phyloP scores from a whole-genome alignment of 2,329 filamentous ascomycete genomes.

The Xylaria sp. region DNA sequence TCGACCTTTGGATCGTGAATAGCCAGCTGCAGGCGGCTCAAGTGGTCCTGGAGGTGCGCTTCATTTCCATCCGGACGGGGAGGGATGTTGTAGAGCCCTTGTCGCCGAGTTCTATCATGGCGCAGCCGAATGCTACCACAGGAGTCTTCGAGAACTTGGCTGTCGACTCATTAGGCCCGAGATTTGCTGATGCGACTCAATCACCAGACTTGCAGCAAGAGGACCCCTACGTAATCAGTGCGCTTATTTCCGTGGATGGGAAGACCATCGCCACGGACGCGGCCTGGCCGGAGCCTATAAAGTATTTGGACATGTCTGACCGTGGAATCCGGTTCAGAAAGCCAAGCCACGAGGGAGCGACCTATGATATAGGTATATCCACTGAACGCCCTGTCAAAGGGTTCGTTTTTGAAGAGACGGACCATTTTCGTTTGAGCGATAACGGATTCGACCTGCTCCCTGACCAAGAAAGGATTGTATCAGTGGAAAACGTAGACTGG shows the following conservation, averaged over 20 bases:
- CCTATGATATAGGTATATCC: conserved; percentile 39
- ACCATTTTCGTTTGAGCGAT: conserved; percentile 52
- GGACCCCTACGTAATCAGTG: conserved; percentile 52
- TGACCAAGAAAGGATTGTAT: conserved; percentile 39
- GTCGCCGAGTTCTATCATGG: conserved; percentile 25
- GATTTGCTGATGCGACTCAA: conserved; percentile 17
- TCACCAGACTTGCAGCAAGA: conserved; percentile 42
- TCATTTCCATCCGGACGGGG: conserved; percentile 47
- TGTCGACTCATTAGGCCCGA: conserved; percentile 19
- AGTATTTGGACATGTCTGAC: conserved; percentile 57
- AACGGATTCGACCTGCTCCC: conserved; percentile 63
- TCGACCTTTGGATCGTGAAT: conserved; percentile 49
- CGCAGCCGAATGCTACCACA: conserved; percentile 44
- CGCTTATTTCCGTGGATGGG: conserved; percentile 44
- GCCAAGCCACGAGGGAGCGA: too few relatives aligned
- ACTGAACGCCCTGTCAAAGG: conserved; percentile 57
- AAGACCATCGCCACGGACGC: conserved; percentile 49
- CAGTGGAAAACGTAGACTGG: conserved; percentile 24
- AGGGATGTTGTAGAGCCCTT: conserved; percentile 37
- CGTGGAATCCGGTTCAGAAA: conserved; percentile 42
- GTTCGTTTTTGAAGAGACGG: conserved; percentile 54
- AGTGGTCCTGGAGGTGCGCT: conserved; percentile 39
- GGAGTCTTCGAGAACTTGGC: conserved; percentile 41
- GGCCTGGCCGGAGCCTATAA: conserved; percentile 65
- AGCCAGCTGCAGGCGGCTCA: conserved; percentile 30